Base-by-base conservation (phyloP, 2,329 filamentous ascomycete species). In the Fusarium brevicatenulatum region DNA sequence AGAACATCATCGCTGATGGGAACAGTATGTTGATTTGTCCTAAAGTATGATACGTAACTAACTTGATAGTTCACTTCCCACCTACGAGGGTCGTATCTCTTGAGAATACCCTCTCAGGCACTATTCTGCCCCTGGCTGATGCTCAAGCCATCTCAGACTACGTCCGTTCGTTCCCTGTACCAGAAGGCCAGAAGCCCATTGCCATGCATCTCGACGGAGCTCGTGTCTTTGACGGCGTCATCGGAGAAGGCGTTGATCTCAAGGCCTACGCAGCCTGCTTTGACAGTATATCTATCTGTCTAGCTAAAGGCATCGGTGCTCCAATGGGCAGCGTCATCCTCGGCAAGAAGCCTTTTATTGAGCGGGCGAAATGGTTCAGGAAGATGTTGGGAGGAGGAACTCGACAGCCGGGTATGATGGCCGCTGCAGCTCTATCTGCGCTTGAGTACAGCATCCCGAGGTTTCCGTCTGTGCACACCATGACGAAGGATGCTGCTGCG, bases 101-200 rank as follows among this genome's bases (percentile, higher is more conserved):
- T 50, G 94, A 97, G 79, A 96, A 96, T 78, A 96, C 94, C 4
- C 86, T 96, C 36, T 89, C 88, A 43, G 94, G 94, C 9, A 89
- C 90, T 63, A 86, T 97, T 49, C 91, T 93, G 85, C 94, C 94
- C 0, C 84, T 96, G 3, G 81, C 83, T 1, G 93, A 96, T 78
- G 87, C 90, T 7, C 85, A 84, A 64, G 85, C 86, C 37, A 97
- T 97, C 73, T 86, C 89, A 0, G 83, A 84, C 3, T 97, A 92
- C 86, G 93, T 91, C 1, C 86, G 85, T 78, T 70, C 85, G 77
- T 78, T 75, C 42, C 77, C 74, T 12, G 76, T 78, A 8, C 76
- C 77, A 4, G 76, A 76, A 49, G 77, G 69, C 9, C 72, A 76
- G 55, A 74, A 92, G 61, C 85, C 83, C 10, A 89, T 95, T 57